A percentile compares a stretch with the other conserved stretches of the same genome.
These are phyloP conservation scores for Boletus tomentosulus DNA, from an alignment of 768 basidiomycete genomes.

Conservation along the genomic window DNA sequence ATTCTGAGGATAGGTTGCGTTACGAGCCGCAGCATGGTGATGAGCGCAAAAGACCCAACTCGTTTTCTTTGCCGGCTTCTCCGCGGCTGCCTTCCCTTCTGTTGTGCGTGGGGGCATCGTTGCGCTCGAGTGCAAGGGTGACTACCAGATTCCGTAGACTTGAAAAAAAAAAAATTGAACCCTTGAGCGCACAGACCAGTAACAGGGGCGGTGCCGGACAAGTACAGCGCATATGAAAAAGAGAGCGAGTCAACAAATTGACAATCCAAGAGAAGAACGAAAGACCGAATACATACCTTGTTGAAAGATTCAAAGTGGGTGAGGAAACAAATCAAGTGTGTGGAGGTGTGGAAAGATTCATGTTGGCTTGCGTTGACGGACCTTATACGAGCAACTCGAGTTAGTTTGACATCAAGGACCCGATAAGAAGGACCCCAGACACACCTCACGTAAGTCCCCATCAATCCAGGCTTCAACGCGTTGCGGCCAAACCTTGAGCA, in stretches of 20 bases:
- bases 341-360: slow-evolving; percentile 44
- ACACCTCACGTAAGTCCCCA: slow-evolving; percentile 22
- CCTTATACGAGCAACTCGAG: slow-evolving; percentile 47
- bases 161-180: slow-evolving; percentile 14
- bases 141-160: slow-evolving; percentile 8
- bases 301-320: slow-evolving; percentile 5
- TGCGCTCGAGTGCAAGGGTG: slow-evolving; percentile 7
- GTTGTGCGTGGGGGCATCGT: slow-evolving; percentile 43
- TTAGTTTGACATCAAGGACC: slow-evolving; percentile 26
- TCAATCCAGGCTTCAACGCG: neutral
- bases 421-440: slow-evolving; percentile 26
- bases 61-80: slow-evolving; percentile 50
- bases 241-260: slow-evolving; percentile 3
- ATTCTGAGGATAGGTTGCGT: slow-evolving; percentile 40
- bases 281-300: slow-evolving; percentile 8
- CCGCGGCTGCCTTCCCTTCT: slow-evolving; percentile 37
- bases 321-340: slow-evolving; percentile 23
- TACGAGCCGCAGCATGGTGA: slow-evolving; percentile 13
- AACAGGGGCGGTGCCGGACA: slow-evolving; percentile 27
- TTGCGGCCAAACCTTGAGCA: slow-evolving; percentile 1
- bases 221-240: neutral
- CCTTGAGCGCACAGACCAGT: slow-evolving; percentile 25
- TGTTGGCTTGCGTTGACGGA: slow-evolving; percentile 50
- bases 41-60: slow-evolving; percentile 35
- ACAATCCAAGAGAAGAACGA: slow-evolving; percentile 4